Evolutionary conservation across 768 basidiomycete species (phyloP).

Genomic region (Serendipita vermifera): DNA sequence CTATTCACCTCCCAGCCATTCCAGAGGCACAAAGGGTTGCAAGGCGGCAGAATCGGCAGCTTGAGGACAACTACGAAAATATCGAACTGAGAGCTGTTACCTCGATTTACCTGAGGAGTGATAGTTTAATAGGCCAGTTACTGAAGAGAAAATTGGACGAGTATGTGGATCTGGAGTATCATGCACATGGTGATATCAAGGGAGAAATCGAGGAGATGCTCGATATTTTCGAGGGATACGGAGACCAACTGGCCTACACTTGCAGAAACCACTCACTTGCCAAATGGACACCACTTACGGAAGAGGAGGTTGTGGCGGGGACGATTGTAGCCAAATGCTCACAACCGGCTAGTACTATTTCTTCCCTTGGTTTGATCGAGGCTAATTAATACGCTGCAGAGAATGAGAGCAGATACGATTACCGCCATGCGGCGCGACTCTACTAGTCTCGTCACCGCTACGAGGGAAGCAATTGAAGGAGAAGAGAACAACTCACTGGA

Average conservation of each 20-base stretch:
- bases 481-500: constrained; percentile 31
- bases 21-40: constrained; percentile 16
- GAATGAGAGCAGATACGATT: constrained; percentile 44
- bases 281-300: constrained; percentile 43
- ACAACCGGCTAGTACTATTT: constrained; percentile 34
- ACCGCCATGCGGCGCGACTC: constrained; percentile 44
- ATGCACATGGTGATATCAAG: background rate
- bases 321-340: constrained; percentile 60
- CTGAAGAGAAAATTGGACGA: constrained; percentile 6
- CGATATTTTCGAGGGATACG: constrained; percentile 38
- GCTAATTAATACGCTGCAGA: constrained; percentile 39
- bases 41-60: constrained; percentile 18
- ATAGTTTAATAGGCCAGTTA: background rate
- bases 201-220: background rate
- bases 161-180: background rate
- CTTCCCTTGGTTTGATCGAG: constrained; percentile 39
- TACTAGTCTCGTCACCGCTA: constrained; percentile 35
- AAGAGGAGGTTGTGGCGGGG: constrained; percentile 64
- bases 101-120: background rate
- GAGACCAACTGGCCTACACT: constrained; percentile 57
- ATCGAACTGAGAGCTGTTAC: background rate
- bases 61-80: constrained; percentile 5
- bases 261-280: constrained; percentile 48
- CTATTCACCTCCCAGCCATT: constrained; percentile 32
- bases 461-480: constrained; percentile 39